Percentiles rank a stretch among this genome's conserved stretches.
These are phyloP conservation scores for Viridothelium virens DNA, from an alignment of 495 filamentous ascomycete species.

Conservation along the genomic window DNA sequence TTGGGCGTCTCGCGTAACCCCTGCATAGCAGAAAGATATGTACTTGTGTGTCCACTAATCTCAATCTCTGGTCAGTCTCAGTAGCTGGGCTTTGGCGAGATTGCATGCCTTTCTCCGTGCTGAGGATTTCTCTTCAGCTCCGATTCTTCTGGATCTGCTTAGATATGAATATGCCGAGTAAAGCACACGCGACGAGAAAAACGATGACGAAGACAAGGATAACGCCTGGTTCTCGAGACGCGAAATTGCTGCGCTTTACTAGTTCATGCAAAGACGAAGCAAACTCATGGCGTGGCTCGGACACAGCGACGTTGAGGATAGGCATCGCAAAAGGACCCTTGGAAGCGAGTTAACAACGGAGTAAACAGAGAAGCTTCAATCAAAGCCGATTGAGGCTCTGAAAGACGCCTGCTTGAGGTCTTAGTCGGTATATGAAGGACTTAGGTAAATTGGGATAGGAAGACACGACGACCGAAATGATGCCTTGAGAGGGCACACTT, in stretches of 20 bases:
- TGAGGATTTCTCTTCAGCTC: neutral
- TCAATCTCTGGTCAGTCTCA: neutral
- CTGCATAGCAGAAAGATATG: no score
- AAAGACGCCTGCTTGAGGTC: neutral
- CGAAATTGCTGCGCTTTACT: neutral
- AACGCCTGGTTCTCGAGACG: neutral
- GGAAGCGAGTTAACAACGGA: neutral
- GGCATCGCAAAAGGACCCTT: neutral
- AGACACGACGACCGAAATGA: neutral
- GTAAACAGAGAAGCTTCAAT: neutral
- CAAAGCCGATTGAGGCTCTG: neutral
- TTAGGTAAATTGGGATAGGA: no score
- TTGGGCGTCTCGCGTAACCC: no score
- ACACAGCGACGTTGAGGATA: neutral
- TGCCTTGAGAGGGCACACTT: neutral
- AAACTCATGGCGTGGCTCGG: neutral
- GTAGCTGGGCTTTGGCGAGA: no score
- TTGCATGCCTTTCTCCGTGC: no score
- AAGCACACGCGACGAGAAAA: neutral
- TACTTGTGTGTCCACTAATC: neutral
- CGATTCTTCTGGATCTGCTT: neutral
- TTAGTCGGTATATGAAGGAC: neutral
- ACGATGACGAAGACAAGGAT: conserved; percentile 9
- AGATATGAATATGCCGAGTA: neutral
- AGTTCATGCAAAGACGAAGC: neutral